Base-by-base conservation (phyloP, 73 alveolate species). In the Effrenium voratum region DNA sequence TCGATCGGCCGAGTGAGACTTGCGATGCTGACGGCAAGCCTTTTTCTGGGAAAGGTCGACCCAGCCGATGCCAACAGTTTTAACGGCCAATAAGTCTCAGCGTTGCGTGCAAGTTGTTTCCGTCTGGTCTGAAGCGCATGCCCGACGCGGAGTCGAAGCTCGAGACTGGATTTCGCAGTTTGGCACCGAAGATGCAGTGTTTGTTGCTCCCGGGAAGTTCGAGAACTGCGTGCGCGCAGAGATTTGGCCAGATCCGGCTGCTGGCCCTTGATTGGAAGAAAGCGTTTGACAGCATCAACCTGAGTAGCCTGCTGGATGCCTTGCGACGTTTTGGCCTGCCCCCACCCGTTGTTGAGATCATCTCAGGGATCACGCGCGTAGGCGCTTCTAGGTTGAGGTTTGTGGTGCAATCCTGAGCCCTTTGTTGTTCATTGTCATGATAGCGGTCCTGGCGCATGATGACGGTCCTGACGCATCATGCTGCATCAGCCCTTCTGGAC, bases 151-250 rank as follows among this genome's bases (percentile, higher is more conserved):
- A 3, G 92, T 81, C 22, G 92, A 81, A 47, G 30, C 1, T 36
- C 45, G 92, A n/a, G 49, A 46, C 4, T 81, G 73, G 50, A 81
- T 46, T 46, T 47, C 52, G 10, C 92, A 81, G 30, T 81, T 81
- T n/a, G 92, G 92, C 52, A 81, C 73, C 26, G 92, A 81, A 47
- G 92, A 81, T 81, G 92, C 92, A 8, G 32, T 81, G 0, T 81
- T 81, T 22, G 73, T 75, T 36, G 86, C 59, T 19, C 57, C 36
- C n/a, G 36, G 86, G 52, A 75, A 75, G 50, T 8, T 75, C 47
- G 52, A 81, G 46, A n/a, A 26, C 30, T 24, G 52, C 92, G 22
- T 81, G 92, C 41, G 92, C 92, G 38, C 92, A 47, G 47, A 46
- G 92, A 5, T 8, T 10, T 0, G 91, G 92, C 30, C 70, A 81